phyloP scores from a whole-genome alignment of 164 flowering plant species.

The Santalum album region DNA sequence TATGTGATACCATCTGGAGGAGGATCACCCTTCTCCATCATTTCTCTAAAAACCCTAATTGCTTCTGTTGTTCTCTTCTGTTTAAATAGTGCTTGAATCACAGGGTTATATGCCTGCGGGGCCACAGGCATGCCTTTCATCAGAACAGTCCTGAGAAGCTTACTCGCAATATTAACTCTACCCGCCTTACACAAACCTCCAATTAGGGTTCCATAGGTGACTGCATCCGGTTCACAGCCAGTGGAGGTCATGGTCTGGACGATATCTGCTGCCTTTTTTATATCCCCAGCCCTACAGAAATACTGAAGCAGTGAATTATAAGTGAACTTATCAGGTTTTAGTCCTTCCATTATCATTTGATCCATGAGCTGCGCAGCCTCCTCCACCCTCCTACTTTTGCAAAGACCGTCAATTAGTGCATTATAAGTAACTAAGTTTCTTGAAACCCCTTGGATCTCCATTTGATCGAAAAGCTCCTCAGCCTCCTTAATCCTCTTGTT shows the following conservation, averaged over 20 bases:
- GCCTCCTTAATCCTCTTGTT: conserved; percentile 60
- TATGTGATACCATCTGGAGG: conserved; percentile 73
- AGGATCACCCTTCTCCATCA: conserved; percentile 56
- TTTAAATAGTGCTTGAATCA: conserved; percentile 57
- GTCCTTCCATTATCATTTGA: conserved; percentile 80
- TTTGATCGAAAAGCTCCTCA: conserved; percentile 82
- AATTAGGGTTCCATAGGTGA: conserved; percentile 78
- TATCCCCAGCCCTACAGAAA: conserved; percentile 62
- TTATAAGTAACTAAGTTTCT: conserved; percentile 72
- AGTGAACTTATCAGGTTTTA: conserved; percentile 76
- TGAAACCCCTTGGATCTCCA: conserved; percentile 82
- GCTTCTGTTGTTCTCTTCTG: conserved; percentile 50
- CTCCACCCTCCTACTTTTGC: conserved; percentile 53
- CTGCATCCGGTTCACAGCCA: conserved; percentile 73
- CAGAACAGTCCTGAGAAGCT: conserved; percentile 56
- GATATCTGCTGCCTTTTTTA: conserved; percentile 73
- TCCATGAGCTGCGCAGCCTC: conserved; percentile 75
- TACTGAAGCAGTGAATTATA: conserved; percentile 65
- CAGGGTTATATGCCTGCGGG: conserved; percentile 75
- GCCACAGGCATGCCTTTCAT: conserved; percentile 59
- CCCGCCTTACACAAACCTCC: conserved; percentile 69
- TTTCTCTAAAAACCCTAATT: conserved; percentile 75
- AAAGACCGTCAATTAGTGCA: conserved; percentile 73
- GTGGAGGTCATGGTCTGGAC: conserved; percentile 66
- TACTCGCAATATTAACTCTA: conserved; percentile 50